Base-by-base conservation (phyloP, 2,329 filamentous ascomycete genomes). In the Xylaria sp. region DNA sequence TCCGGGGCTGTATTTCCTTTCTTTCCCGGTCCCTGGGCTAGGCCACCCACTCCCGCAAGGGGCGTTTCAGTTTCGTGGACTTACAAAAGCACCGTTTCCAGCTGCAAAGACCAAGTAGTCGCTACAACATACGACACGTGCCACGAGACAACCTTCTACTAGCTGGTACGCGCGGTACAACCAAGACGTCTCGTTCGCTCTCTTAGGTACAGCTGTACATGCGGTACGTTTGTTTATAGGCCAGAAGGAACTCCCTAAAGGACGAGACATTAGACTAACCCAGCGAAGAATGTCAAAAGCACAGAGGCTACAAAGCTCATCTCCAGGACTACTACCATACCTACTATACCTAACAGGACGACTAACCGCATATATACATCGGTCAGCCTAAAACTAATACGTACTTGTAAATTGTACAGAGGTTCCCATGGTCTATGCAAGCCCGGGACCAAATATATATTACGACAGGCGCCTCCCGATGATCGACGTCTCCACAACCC, bases 401-500 rank as follows among this genome's bases (percentile, higher is more conserved):
- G 63, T 66, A 71, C 23, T 29, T 37, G 23, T 47, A 58, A 37
- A 58, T 58, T 18, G 37, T 42, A 58, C 62, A 73, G 62, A 70
- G 63, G 70, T 67, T 68, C 71, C 68, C 74, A 71, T 72, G 68
- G 51, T 72, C 75, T 72, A 75, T 74, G 72, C 71, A 74, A 69
- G 73, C 69, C 72, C 71, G 70, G 70, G 67, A 71, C 73, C 74
- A n/a, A n/a, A 76, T 79, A 78, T 76, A 75, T 76, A 75, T 75
- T 71, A 76, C 74, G 69, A 76, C 72, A 75, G 75, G 72, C 77
- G 77, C 77, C 76, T 79, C 77, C 75, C 77, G 77, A 69, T 73
- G 77, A 79, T 79, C 77, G 73, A 77, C 77, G 75, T 77, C 76
- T 72, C 77, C 77, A 78, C 77, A 71, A 59, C 71, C 72, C 71